A percentile compares a stretch with the other conserved stretches of the same genome.
Conservation (phyloP, 2,329 filamentous ascomycete genomes). For the Daldinia eschscholtzii region DNA sequence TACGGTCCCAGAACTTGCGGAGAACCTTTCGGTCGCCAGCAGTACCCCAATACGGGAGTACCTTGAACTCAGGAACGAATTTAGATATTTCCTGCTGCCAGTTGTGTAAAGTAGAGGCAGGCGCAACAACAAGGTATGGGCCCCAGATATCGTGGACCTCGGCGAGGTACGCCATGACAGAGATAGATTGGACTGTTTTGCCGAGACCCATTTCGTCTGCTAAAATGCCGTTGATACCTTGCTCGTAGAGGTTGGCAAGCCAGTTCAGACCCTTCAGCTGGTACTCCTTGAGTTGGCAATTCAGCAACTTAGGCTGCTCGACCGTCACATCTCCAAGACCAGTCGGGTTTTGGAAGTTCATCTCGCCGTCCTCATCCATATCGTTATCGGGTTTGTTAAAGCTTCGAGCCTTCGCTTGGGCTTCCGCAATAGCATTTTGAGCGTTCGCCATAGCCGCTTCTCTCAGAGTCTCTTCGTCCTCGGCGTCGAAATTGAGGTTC, state of each 20-base stretch:
- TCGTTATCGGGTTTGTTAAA: conserved; percentile 84
- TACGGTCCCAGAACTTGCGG: conserved; percentile 98
- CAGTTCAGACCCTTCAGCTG: conserved; percentile 99
- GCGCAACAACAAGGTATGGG: conserved; percentile 95
- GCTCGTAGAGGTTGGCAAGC: conserved; percentile 98
- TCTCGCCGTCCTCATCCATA: conserved; percentile 91
- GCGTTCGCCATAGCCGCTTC: conserved; percentile 94
- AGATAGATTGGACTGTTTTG: conserved; percentile 99
- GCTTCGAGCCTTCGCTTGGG: conserved; percentile 89
- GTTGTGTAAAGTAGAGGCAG: conserved; percentile 96
- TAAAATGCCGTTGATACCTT: conserved; percentile 99
- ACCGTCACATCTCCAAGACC: conserved; percentile 95
- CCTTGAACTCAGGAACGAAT: conserved; percentile 95
- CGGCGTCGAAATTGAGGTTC: conserved; percentile 93
- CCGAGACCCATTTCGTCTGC: conserved; percentile 99
- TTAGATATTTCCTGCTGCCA: conserved; percentile 98
- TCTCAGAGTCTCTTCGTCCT: conserved; percentile 85
- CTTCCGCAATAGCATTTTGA: conserved; percentile 94
- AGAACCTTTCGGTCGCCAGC: conserved; percentile 94
- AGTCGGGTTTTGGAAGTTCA: conserved; percentile 99
- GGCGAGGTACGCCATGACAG: conserved; percentile 98
- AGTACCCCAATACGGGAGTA: conserved; percentile 96
- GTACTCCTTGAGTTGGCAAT: conserved; percentile 96
- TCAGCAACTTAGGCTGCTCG: conserved; percentile 92
- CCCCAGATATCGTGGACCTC: conserved; percentile 99